Base-by-base conservation (phyloP, 768 basidiomycete genomes). In the Fomitopsis serialis region DNA sequence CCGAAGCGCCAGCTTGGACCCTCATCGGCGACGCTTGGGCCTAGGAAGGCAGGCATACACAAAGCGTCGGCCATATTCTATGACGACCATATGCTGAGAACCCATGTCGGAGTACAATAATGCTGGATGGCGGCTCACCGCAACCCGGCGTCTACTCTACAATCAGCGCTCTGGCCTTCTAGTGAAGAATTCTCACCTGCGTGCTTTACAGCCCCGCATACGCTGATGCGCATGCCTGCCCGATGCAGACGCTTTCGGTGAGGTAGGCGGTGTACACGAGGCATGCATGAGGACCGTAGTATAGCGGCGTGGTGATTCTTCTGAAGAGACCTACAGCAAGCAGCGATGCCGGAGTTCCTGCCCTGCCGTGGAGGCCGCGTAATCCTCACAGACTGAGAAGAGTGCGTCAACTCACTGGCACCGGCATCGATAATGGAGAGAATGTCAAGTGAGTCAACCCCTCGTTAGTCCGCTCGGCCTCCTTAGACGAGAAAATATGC, bases 381-480 rank as follows among this genome's bases (percentile, higher is more conserved):
- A 19, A 29, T 32, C 45, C 45, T 45, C 45, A 24, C 27, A 29
- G 6, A 22, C 23, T 21, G 17, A 45, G 25, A 29, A 45, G 32
- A 44, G 19, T 45, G 25, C 23, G 23, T 48, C 46, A 50, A 50
- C 34, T 50, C 17, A 37, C n/a, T n/a, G n/a, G n/a, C n/a, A n/a
- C n/a, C n/a, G n/a, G n/a, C n/a, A n/a, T n/a, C n/a, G n/a, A n/a
- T n/a, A n/a, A n/a, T n/a, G n/a, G n/a, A n/a, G n/a, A n/a, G n/a
- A n/a, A n/a, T n/a, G n/a, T n/a, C n/a, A n/a, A n/a, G n/a, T n/a
- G n/a, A n/a, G n/a, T n/a, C n/a, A n/a, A n/a, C n/a, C n/a, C n/a
- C n/a, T n/a, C n/a, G n/a, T n/a, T n/a, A n/a, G n/a, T n/a, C n/a
- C n/a, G n/a, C n/a, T n/a, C n/a, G n/a, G n/a, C n/a, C n/a, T n/a